Evolutionary conservation across 2,329 filamentous ascomycete genomes (phyloP).

Genomic region (Akanthomyces muscarius): DNA sequence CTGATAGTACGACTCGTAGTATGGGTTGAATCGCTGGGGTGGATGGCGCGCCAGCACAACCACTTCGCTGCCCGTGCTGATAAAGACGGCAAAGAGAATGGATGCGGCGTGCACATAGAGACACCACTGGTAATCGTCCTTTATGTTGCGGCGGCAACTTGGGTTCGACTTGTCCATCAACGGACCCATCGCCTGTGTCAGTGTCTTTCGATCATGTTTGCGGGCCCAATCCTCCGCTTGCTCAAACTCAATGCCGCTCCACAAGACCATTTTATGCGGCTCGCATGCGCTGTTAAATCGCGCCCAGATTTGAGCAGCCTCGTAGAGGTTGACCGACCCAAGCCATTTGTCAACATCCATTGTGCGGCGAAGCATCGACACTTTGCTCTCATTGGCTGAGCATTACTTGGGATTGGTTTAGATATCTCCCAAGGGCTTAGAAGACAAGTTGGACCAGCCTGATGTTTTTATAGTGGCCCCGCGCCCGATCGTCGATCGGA

Average conservation of each 20-base stretch:
- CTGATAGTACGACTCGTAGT: background rate
- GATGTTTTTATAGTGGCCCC: too few relatives aligned
- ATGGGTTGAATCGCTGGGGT: background rate
- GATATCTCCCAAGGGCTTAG: too few relatives aligned
- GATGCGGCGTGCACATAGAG: background rate
- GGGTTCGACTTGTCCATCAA: background rate
- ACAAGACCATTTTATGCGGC: background rate
- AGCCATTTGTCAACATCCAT: slow-evolving; percentile 1
- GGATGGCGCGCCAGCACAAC: background rate
- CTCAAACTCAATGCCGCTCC: background rate
- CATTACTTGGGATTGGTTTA: too few relatives aligned
- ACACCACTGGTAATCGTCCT: background rate
- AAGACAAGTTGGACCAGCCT: too few relatives aligned
- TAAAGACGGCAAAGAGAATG: background rate
- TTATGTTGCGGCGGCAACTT: background rate
- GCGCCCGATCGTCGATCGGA: too few relatives aligned
- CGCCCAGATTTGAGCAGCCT: background rate
- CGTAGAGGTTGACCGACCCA: background rate
- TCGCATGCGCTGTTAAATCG: background rate
- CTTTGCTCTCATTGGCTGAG: too few relatives aligned
- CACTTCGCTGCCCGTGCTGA: background rate
- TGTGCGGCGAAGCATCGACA: too few relatives aligned
- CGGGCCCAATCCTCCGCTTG: background rate
- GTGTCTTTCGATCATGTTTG: background rate
- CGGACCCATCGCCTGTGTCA: background rate